Conservation (phyloP, 2,329 filamentous ascomycete genomes). For the Penicillium glabrum region DNA sequence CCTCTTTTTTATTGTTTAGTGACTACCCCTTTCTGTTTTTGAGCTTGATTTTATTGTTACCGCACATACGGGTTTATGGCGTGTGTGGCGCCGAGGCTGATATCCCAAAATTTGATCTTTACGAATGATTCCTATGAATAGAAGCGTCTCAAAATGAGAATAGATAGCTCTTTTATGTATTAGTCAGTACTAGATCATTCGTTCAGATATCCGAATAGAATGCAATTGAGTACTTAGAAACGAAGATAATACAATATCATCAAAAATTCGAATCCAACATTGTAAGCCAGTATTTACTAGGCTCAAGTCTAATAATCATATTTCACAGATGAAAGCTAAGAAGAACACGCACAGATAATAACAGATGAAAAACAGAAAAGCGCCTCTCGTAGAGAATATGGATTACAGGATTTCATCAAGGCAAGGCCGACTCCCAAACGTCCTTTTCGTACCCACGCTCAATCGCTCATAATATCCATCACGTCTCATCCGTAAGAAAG, state of each 20-base stretch:
- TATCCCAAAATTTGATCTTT: constrained; percentile 1
- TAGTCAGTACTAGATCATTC: not conserved
- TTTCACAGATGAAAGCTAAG: constrained; percentile 20
- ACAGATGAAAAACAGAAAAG: constrained; percentile 3
- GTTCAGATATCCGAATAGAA: not conserved
- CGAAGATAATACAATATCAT: not conserved
- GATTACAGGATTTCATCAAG: constrained; percentile 17
- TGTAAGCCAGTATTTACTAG: constrained; percentile 12
- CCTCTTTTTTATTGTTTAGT: not conserved
- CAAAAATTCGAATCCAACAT: constrained; percentile 3
- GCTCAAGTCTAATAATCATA: constrained; percentile 23
- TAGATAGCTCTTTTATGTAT: not conserved
- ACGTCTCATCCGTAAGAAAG: constrained; percentile 1
- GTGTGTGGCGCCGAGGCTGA: not conserved
- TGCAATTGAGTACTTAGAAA: not conserved
- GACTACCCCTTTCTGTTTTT: constrained; percentile 3
- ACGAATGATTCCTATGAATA: not conserved
- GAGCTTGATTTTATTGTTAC: constrained; percentile 7
- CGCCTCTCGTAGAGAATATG: constrained; percentile 13
- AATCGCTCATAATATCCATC: constrained; percentile 14
- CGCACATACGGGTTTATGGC: constrained; percentile 4
- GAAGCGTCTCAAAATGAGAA: not conserved
- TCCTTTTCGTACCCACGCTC: constrained; percentile 4
- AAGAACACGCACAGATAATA: not conserved
- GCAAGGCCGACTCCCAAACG: constrained; percentile 6